Conservation (phyloP, 2,329 filamentous ascomycete genomes). For the Allantophomopsis lycopodina region DNA sequence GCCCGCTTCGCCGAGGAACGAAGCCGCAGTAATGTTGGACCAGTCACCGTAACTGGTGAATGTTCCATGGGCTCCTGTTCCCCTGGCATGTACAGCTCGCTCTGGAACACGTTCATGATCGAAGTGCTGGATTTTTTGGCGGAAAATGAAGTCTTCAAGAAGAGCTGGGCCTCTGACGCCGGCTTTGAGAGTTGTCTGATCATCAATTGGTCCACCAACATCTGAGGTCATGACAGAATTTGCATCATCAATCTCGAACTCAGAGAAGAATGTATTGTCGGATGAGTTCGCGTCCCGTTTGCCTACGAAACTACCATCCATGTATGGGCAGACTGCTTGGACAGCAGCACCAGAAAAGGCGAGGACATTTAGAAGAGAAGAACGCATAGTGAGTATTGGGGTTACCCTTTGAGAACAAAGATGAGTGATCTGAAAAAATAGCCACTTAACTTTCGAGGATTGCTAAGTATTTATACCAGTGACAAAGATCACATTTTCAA, state of each 20-base stretch:
- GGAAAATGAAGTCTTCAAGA: slow-evolving; percentile 59
- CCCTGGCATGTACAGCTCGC: slow-evolving; percentile 56
- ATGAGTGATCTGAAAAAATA: too few species aligned
- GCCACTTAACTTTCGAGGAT: too few species aligned
- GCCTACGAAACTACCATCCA: not conserved
- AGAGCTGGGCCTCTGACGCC: slow-evolving; percentile 54
- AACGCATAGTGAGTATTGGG: not conserved
- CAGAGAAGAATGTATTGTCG: slow-evolving; percentile 13
- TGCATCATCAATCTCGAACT: slow-evolving; percentile 35
- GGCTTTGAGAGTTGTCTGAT: slow-evolving; percentile 53
- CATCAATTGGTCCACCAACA: slow-evolving; percentile 52
- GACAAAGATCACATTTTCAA: too few species aligned
- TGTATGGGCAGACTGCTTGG: not conserved
- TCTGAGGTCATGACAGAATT: slow-evolving; percentile 48
- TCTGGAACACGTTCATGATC: slow-evolving; percentile 59
- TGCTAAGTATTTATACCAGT: too few species aligned
- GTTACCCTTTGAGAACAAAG: too few species aligned
- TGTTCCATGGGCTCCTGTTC: slow-evolving; percentile 49
- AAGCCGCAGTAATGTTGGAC: slow-evolving; percentile 55
- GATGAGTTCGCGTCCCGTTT: not conserved
- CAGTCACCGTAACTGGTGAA: slow-evolving; percentile 56
- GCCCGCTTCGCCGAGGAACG: slow-evolving; percentile 40
- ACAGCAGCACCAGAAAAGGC: not conserved
- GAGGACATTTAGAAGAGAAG: not conserved
- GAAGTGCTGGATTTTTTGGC: slow-evolving; percentile 59